Percentiles rank a stretch among this genome's conserved stretches.
phyloP scores from a whole-genome alignment of 768 basidiomycete species.

The Lactifluus rugatus region DNA sequence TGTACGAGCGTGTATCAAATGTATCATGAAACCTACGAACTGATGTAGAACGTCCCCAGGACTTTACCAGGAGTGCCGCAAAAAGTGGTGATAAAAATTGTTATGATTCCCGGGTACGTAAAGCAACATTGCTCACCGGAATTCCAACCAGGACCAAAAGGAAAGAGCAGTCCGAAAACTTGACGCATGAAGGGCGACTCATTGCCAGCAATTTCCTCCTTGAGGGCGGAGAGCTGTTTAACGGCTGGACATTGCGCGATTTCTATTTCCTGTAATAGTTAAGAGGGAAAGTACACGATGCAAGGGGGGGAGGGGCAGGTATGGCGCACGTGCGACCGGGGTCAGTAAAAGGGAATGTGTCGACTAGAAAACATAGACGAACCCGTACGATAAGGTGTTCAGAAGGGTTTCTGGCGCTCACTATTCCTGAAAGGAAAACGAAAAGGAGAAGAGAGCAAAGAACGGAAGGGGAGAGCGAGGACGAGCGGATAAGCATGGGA shows the following conservation, averaged over 20 bases:
- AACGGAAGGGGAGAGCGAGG: conserved; percentile 3
- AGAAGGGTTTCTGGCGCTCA: background rate
- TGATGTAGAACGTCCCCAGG: conserved; percentile 91
- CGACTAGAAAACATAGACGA: background rate
- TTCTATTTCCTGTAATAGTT: conserved; percentile 33
- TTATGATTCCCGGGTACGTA: background rate
- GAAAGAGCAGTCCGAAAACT: conserved; percentile 74
- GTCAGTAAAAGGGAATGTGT: conserved; percentile 10
- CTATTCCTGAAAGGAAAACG: background rate
- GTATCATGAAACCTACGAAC: conserved; percentile 55
- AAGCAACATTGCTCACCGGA: conserved; percentile 36
- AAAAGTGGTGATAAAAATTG: background rate
- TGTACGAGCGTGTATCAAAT: conserved; percentile 8
- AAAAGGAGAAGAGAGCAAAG: conserved; percentile 11
- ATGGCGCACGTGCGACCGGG: conserved; percentile 20
- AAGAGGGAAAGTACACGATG: background rate
- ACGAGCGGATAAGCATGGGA: background rate
- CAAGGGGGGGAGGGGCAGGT: background rate
- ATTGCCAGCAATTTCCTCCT: conserved; percentile 47
- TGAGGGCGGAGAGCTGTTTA: conserved; percentile 45
- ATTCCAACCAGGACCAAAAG: conserved; percentile 87
- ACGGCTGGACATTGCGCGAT: conserved; percentile 34
- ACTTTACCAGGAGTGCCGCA: conserved; percentile 31
- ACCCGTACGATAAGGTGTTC: conserved; percentile 14
- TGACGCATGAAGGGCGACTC: conserved; percentile 71